Evolutionary conservation across 2,329 filamentous ascomycete genomes (phyloP), one percentile per base, ranked within the genome.

Genomic region (Trichoderma afroharzianum): DNA sequence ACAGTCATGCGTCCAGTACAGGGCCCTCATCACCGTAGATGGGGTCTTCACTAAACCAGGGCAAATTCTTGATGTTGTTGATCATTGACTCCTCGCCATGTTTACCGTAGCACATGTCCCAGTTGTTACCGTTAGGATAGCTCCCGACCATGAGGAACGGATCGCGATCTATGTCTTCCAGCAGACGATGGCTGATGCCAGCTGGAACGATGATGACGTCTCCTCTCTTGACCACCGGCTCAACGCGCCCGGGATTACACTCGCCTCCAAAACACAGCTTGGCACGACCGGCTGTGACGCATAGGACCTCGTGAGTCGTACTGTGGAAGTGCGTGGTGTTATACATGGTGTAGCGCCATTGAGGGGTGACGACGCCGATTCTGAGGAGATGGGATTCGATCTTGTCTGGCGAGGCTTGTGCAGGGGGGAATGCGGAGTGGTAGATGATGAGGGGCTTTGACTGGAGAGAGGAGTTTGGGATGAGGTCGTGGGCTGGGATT

Each of bases 291-390:
- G 80, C 80, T 55, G 85, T 84, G 62, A 93, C 84, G 74, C 85
- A 87, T 3, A 93, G 85, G 3, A 92, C 86, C 80, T 93, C 90
- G 77, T 93, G 90, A 0, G 88, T 86, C 0, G 86, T 92, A 75
- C 84, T 88, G 80, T 93, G 91, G 78, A 91, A 93, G 80, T 93
- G 91, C 1, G 86, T 88, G 6, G 85, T 86, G 43, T 78, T 79
- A 79, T 91, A 93, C 90, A 93, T 93, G 18, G 88, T 89, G 79
- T 90, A 92, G 30, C 88, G 84, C 91, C 90, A 92, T 76, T 91
- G 88, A 0, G 91, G 90, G 1, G 76, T 77, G 3, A 91, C 90
- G 39, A 88, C 87, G 8, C 63, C 62, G 28, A 57, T 67, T 32
- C 50, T 33, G 59, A 32, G 50, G 63, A 67, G 53, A 28, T 57